Evolutionary conservation across 2,329 filamentous ascomycete species (phyloP).

Genomic region (Microthyrium microscopicum): DNA sequence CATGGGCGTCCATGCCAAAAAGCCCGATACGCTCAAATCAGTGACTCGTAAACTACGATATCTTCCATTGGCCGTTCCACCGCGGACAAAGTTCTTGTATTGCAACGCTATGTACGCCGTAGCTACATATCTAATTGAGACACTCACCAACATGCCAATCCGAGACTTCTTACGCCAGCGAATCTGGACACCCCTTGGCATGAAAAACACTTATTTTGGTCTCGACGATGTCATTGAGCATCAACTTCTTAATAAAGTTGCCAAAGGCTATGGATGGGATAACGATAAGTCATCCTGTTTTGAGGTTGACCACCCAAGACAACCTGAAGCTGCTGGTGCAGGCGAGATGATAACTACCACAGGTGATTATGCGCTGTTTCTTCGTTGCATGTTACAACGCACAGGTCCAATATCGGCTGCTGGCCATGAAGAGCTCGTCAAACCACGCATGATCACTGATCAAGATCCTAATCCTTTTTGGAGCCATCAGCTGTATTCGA

Average conservation of each 20-base stretch:
- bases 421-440: conserved; percentile 13
- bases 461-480: conserved; percentile 4
- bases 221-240: no score
- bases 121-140: conserved; percentile 31
- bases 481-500: background rate
- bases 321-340: conserved; percentile 21
- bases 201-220: conserved; percentile 1
- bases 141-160: conserved; percentile 21
- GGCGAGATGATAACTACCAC: conserved; percentile 24
- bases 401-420: conserved; percentile 13
- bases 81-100: conserved; percentile 31
- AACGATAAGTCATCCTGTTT: no score
- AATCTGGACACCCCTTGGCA: conserved; percentile 2
- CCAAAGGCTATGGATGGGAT: no score
- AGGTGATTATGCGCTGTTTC: conserved; percentile 17
- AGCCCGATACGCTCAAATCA: conserved; percentile 19
- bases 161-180: conserved; percentile 24
- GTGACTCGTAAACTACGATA: conserved; percentile 29
- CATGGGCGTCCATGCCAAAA: conserved; percentile 16
- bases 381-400: conserved; percentile 16
- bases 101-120: conserved; percentile 34
- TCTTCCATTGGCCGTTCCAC: conserved; percentile 27
- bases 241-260: no score
- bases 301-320: no score
- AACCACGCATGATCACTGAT: conserved; percentile 13